phyloP scores from a whole-genome alignment of 345 rosid species.

The Murraya paniculata region DNA sequence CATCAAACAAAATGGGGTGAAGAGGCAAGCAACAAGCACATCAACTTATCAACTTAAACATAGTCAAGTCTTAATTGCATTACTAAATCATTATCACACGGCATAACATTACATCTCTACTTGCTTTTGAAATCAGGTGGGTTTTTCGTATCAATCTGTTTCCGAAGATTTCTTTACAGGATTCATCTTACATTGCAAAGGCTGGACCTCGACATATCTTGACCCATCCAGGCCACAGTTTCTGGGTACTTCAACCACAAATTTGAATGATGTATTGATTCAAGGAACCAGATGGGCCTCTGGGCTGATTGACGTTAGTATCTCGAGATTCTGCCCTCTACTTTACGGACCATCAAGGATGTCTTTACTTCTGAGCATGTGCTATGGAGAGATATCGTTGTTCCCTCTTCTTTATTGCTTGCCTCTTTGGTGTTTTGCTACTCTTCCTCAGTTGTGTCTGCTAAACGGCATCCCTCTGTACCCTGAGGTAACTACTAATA shows the following conservation, averaged over 20 bases:
- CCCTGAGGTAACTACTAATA: slow-evolving; percentile 30
- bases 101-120: neutral
- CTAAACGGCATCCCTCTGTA: slow-evolving; percentile 35
- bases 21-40: slow-evolving; percentile 23
- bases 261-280: slow-evolving; percentile 25
- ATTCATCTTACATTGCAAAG: slow-evolving; percentile 31
- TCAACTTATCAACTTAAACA: neutral
- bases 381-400: slow-evolving; percentile 25
- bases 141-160: slow-evolving; percentile 36
- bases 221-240: slow-evolving; percentile 38
- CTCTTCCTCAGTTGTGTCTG: slow-evolving; percentile 42
- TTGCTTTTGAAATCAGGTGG: slow-evolving; percentile 26
- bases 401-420: slow-evolving; percentile 27
- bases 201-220: slow-evolving; percentile 37
- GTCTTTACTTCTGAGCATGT: slow-evolving; percentile 30
- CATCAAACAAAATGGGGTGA: slow-evolving; percentile 38
- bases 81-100: neutral
- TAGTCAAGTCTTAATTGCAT: neutral
- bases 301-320: slow-evolving; percentile 24
- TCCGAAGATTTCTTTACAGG: slow-evolving; percentile 47
- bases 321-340: slow-evolving; percentile 41
- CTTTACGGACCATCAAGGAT: slow-evolving; percentile 33
- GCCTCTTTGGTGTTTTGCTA: slow-evolving; percentile 31
- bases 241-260: slow-evolving; percentile 26
- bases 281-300: slow-evolving; percentile 44